Base-by-base conservation (phyloP, 2,329 filamentous ascomycete genomes). In the Colletotrichum cordylinicola region DNA sequence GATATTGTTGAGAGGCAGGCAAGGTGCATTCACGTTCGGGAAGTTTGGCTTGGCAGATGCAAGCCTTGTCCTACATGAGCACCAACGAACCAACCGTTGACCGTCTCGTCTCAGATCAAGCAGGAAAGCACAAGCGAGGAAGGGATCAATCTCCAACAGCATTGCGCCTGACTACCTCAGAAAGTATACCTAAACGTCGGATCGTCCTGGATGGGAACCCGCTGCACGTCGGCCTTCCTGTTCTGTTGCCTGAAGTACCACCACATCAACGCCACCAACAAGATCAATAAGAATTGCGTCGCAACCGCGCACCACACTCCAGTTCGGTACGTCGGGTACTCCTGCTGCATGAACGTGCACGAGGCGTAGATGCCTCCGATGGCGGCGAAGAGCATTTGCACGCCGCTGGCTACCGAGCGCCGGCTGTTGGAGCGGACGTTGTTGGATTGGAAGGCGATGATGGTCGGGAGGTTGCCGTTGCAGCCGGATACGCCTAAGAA, bases 311-410 rank as follows among this genome's bases (percentile, higher is more conserved):
- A 82, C 81, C 80, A 82, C 4, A 82, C 78, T 5, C 81, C 80
- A 2, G 79, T 82, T 16, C 76, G 64, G 72, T 83, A 82, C 8
- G 66, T 79, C 18, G 79, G 79, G 68, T 80, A 81, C 61, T 82
- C 81, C 67, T 80, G 79, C 74, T 82, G 81, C 79, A 80, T 82
- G 67, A 83, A 83, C 1, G 81, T 82, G 16, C 79, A 81, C 29
- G 77, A 80, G 10, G 80, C 81, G 72, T 81, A 82, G 12, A 83
- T 82, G 9, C 81, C 81, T 0, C 82, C 82, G 33, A 82, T 78
- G 1, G 81, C 80, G 1, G 82, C 82, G 72, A 83, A 82, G 1
- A 82, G 66, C 64, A 83, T 80, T 67, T 84, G 81, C 10, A 82
- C 78, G 6, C 80, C 82, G 33, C 79, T 82, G 9, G 79, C 81